A percentile compares a stretch with the other conserved stretches of the same genome.
These are phyloP conservation scores for Rosa rugosa DNA, from an alignment of 306 rosid genomes.

Conservation along the genomic window DNA sequence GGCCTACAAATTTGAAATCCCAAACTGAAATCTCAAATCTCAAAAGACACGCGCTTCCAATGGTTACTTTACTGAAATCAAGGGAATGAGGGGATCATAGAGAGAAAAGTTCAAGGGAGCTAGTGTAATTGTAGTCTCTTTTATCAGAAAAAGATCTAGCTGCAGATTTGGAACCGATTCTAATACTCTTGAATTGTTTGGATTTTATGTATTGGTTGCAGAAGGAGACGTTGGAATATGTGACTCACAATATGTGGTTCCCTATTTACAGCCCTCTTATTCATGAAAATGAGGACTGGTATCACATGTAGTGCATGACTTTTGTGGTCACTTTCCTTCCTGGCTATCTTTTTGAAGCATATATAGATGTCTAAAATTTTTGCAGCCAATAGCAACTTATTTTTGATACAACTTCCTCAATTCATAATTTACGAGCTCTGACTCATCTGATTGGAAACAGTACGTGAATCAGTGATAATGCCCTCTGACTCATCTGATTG, in stretches of 20 bases:
- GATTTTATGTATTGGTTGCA: constrained; percentile 30
- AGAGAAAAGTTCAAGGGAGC: not conserved
- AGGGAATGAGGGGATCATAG: not conserved
- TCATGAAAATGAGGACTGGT: constrained; percentile 50
- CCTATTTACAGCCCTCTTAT: constrained; percentile 83
- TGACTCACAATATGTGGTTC: constrained; percentile 71
- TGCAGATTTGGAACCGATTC: not conserved
- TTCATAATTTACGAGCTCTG: constrained; percentile 22
- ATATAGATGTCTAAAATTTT: not conserved
- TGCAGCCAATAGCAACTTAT: constrained; percentile 17
- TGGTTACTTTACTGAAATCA: not conserved
- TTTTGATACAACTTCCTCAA: constrained; percentile 12
- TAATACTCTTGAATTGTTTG: constrained; percentile 21
- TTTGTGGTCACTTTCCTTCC: not conserved
- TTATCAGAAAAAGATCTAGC: not conserved
- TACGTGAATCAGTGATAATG: not conserved
- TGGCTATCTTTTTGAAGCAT: not conserved
- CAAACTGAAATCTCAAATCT: too few species aligned
- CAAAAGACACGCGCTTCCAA: too few species aligned
- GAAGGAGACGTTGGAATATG: constrained; percentile 64
- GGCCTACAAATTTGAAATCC: too few species aligned
- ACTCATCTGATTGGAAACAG: not conserved
- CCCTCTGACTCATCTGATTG: not conserved
- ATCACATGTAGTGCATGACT: not conserved
- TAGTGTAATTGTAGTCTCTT: not conserved